These are phyloP conservation scores for Leccinum longicurvipes DNA, from an alignment of 768 basidiomycete genomes.

Conservation along the genomic window DNA sequence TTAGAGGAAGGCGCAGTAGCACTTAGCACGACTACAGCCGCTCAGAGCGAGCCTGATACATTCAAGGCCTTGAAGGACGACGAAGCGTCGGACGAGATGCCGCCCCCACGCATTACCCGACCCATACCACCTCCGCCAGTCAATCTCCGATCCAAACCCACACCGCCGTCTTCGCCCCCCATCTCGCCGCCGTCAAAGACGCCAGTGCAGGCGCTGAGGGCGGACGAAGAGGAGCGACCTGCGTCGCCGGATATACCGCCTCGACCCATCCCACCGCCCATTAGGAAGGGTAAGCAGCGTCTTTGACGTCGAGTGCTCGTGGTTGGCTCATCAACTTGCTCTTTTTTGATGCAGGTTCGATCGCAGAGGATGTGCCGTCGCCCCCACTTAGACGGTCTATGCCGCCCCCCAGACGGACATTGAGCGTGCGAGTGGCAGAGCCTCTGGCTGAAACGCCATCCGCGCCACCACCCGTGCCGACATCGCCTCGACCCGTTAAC, in stretches of 20 bases:
- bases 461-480: conserved; percentile 20
- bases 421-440: conserved; percentile 15
- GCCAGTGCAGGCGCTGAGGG: conserved; percentile 8
- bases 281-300: conserved; percentile 22
- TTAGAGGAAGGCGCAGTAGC: not conserved
- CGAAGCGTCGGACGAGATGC: conserved; percentile 25
- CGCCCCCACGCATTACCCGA: conserved; percentile 31
- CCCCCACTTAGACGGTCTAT: conserved; percentile 17
- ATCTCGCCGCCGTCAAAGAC: conserved; percentile 15
- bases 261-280: conserved; percentile 29
- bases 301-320: not conserved
- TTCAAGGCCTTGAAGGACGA: conserved; percentile 6
- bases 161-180: conserved; percentile 14
- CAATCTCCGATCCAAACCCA: conserved; percentile 22
- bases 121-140: conserved; percentile 34
- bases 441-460: conserved; percentile 7
- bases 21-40: not conserved
- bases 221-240: conserved; percentile 24
- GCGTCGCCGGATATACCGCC: conserved; percentile 30
- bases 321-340: conserved; percentile 1
- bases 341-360: conserved; percentile 5
- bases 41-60: conserved; percentile 3
- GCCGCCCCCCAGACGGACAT: conserved; percentile 22
- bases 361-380: conserved; percentile 11
- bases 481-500: conserved; percentile 10